phyloP scores from a whole-genome alignment of 768 basidiomycete genomes.

The Lactarius tabidus region DNA sequence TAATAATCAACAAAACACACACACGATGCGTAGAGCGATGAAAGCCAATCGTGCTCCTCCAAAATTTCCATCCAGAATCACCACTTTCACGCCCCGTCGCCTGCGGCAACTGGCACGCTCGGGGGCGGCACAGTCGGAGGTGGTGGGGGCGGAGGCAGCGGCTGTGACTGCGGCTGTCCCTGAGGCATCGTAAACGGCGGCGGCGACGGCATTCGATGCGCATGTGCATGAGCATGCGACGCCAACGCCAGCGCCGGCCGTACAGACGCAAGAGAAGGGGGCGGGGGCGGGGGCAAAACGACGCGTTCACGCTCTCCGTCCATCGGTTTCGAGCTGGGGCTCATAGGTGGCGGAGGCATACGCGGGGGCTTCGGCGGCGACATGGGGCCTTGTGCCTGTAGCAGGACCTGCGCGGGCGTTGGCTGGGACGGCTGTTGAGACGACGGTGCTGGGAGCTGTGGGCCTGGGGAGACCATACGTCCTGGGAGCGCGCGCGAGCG shows the following conservation, averaged over 20 bases:
- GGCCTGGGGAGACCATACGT: conserved; percentile 8
- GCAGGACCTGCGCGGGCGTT: neutral
- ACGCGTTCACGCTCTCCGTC: conserved; percentile 22
- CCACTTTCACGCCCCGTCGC: conserved; percentile 13
- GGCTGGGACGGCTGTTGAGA: neutral
- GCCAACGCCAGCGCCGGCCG: neutral
- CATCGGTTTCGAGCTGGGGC: conserved; percentile 21
- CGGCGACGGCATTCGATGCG: conserved; percentile 16
- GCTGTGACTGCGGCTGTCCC: neutral
- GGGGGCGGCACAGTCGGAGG: conserved; percentile 10
- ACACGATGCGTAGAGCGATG: neutral
- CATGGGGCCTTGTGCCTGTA: conserved; percentile 8
- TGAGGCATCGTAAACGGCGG: neutral
- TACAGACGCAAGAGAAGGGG: neutral
- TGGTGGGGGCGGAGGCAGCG: conserved; percentile 1
- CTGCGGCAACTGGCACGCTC: conserved; percentile 13
- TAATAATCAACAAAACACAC: neutral
- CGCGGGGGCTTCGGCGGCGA: conserved; percentile 17
- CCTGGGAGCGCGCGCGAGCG: conserved; percentile 14
- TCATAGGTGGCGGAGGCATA: conserved; percentile 7
- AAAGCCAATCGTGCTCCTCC: too few relatives aligned
- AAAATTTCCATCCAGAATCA: neutral
- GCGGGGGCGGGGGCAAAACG: neutral
- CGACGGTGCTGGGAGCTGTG: neutral
- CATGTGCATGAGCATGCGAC: neutral